These are phyloP conservation scores for Capsicum baccatum DNA, from an alignment of 257 asterid species.

Conservation along the genomic window DNA sequence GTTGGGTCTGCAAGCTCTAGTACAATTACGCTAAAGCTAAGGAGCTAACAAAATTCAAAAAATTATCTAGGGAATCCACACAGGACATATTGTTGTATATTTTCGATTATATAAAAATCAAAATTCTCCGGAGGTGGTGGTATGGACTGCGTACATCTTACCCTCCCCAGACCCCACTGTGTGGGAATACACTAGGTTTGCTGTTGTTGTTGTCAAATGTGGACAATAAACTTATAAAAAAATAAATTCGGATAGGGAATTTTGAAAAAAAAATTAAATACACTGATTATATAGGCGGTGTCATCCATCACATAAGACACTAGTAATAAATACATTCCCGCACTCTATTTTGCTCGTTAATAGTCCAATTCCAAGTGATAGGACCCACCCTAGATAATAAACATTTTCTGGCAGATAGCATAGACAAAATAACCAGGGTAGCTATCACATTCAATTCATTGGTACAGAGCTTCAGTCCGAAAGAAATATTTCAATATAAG, in stretches of 20 bases:
- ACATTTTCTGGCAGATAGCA: neutral
- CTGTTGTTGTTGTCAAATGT: neutral
- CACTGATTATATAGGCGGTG: neutral
- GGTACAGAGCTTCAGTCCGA: neutral
- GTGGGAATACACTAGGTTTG: no score
- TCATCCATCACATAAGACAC: constrained; percentile 15
- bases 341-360: neutral
- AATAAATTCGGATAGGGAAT: neutral
- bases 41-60: no score
- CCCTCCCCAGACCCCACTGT: no score
- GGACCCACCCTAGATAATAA: neutral
- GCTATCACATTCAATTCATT: neutral
- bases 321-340: neutral
- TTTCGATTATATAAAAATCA: neutral
- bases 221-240: neutral
- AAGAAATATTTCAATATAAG: neutral
- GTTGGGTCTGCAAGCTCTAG: no score
- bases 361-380: neutral
- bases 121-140: no score
- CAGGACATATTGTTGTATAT: neutral
- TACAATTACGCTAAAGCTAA: no score
- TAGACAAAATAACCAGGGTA: neutral
- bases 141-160: no score
- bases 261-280: constrained; percentile 3
- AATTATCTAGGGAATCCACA: no score